phyloP scores from a whole-genome alignment of 2,329 filamentous ascomycete species.

The Fusarium sp. region DNA sequence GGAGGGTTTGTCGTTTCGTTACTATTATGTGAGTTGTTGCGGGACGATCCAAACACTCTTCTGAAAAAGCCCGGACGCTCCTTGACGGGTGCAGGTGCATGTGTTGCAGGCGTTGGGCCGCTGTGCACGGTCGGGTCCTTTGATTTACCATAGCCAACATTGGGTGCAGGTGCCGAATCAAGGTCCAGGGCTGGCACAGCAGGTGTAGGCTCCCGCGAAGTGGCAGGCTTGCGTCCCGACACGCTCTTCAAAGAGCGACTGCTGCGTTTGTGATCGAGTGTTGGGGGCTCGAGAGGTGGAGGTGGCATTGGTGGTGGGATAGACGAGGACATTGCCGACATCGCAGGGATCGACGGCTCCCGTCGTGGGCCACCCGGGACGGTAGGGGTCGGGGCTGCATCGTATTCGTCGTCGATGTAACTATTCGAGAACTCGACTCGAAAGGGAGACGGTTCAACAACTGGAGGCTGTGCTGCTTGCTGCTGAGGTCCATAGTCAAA shows the following conservation, averaged over 20 bases:
- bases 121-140: constrained; percentile 62
- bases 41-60: constrained; percentile 85
- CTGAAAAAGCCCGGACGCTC: constrained; percentile 91
- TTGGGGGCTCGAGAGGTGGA: constrained; percentile 54
- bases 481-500: constrained; percentile 73
- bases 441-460: constrained; percentile 52
- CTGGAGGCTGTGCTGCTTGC: constrained; percentile 46
- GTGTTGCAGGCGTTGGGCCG: constrained; percentile 62
- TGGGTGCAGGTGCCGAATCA: constrained; percentile 68
- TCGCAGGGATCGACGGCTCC: constrained; percentile 47
- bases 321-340: constrained; percentile 50
- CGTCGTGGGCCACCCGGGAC: constrained; percentile 82
- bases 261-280: constrained; percentile 67
- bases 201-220: constrained; percentile 45
- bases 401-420: constrained; percentile 69
- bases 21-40: constrained; percentile 55
- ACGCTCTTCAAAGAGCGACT: constrained; percentile 66
- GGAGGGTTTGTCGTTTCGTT: constrained; percentile 40
- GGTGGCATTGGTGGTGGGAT: constrained; percentile 52
- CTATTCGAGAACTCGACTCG: constrained; percentile 62
- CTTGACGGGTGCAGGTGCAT: constrained; percentile 62
- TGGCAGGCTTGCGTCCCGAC: constrained; percentile 49
- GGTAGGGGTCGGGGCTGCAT: constrained; percentile 87
- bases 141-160: constrained; percentile 69
- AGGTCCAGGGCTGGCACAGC: constrained; percentile 53